Evolutionary conservation across 2,329 filamentous ascomycete genomes (phyloP), one percentile per base, ranked within the genome.

Genomic region (Pseudomassariella vexata): DNA sequence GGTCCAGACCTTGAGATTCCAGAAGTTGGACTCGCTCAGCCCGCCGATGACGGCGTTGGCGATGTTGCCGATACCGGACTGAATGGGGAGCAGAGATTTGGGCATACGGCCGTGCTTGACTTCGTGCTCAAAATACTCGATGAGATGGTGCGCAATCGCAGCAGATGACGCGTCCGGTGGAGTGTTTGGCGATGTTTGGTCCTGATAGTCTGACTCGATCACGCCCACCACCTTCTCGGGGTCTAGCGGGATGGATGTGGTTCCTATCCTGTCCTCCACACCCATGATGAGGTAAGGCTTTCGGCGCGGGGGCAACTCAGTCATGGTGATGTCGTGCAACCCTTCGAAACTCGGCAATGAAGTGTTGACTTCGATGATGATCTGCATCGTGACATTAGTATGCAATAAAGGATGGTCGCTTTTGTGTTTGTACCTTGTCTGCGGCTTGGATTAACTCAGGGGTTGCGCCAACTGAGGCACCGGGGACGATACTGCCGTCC

Each of bases 301-400:
- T 46, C 86, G 73, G 44, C 70, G 63, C 3, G 87, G 87, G 12
- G 87, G 87, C 9, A 89, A 65, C 45, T 92, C 83, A n/a, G 82
- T 86, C 73, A 89, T 82, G 40, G 84, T 88, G 55, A 94, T 94
- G 51, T 94, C 88, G 68, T 94, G 87, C 12, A 94, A 73, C 32
- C 86, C 88, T 57, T 92, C 82, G 51, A 94, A 89, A 25, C 78
- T 86, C 5, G 87, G 87, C 30, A 85, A 76, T 2, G 86, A 68
- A 1, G 88, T 94, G 68, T 94, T 94, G 62, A 94, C 83, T 65
- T 94, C 87, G 52, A 94, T 85, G 52, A 94, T 87, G 61, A 94
- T 77, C 73, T 70, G 20, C 9, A 6, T 9, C 25, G 16, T 19
- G 32, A 24, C 2, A 23, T 20, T 32, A 32, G 22, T 9, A 12